Percentiles rank a stretch among this genome's conserved stretches.
These are phyloP conservation scores for Botryotinia calthae DNA, from an alignment of 2,329 filamentous ascomycete species.

Conservation along the genomic window DNA sequence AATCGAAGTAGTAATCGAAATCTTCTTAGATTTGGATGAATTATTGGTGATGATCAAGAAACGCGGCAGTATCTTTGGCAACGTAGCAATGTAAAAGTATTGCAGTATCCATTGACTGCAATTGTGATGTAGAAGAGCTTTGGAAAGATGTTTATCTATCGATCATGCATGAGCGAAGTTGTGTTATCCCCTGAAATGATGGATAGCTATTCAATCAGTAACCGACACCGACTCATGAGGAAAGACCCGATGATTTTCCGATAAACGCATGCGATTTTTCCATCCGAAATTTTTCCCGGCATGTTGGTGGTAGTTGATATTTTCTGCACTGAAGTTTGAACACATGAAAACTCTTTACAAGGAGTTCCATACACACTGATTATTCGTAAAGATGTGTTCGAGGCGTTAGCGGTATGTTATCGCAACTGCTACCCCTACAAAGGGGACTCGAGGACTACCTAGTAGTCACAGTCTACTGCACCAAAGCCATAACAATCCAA, in stretches of 20 bases:
- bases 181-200: neutral
- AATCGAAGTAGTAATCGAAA: neutral
- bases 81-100: neutral
- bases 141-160: neutral
- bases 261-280: neutral
- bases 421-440: neutral
- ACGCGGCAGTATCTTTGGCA: neutral
- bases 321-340: neutral
- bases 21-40: neutral
- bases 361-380: neutral
- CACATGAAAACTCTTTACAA: neutral
- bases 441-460: neutral
- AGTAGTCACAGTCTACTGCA: neutral
- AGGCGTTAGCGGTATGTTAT: neutral
- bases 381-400: neutral
- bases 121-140: neutral
- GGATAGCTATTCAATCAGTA: neutral
- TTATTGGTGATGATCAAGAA: neutral
- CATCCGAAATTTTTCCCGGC: neutral
- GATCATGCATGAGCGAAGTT: too few relatives aligned
- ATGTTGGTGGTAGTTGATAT: neutral
- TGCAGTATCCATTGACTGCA: neutral
- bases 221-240: neutral
- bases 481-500: neutral
- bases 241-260: neutral